Base-by-base conservation (phyloP, 805 yeast species). In the Saccharomycopsis microspora region DNA sequence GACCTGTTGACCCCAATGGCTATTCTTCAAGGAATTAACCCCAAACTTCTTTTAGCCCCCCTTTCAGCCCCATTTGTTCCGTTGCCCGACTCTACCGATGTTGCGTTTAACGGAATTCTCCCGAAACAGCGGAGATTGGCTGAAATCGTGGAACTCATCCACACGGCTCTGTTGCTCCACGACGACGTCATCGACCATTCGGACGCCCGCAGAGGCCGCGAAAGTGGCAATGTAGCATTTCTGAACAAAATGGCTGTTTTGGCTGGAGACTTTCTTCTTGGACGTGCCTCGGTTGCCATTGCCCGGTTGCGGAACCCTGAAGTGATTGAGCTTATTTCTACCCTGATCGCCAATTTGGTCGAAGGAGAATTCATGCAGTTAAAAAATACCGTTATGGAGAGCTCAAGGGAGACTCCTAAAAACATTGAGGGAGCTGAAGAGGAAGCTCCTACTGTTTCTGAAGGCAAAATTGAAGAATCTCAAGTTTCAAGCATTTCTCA, bases 291-390 rank as follows among this genome's bases (percentile, higher is more conserved):
- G 0, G 97, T 93, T 6, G 89, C 96, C 2, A 81, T 93, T 55
- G 94, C 97, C 8, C 71, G 98, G 52, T 68, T 93, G 44, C 73
- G 97, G 60, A 90, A 93, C 63, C 90, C 96, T n/a, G 97, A 93
- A 68, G 98, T 93, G 42, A 89, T 88, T 50, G 98, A 93, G 67
- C 72, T 93, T 52, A 78, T 93, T 69, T 88, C 97, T 3, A 90
- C 96, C 9, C 84, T 96, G 33, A 93, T 93, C 61, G 98, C 97
- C 8, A 93, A 93, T 62, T 72, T 93, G 51, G 97, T 93, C 1
- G 98, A 93, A 67, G 98, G 98, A 44, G 98, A 93, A 67, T 90
- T 93, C 63, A 93, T 93, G 97, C 98, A 93, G 67, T 75, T 93
- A 69, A 89, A 90, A 57, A 93, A 93, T 65, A 87, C 96, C 0